A percentile compares a stretch with the other conserved stretches of the same genome.
phyloP scores from a whole-genome alignment of 1,284 basidiomycete genomes.

The Ceratobasidium sp. region DNA sequence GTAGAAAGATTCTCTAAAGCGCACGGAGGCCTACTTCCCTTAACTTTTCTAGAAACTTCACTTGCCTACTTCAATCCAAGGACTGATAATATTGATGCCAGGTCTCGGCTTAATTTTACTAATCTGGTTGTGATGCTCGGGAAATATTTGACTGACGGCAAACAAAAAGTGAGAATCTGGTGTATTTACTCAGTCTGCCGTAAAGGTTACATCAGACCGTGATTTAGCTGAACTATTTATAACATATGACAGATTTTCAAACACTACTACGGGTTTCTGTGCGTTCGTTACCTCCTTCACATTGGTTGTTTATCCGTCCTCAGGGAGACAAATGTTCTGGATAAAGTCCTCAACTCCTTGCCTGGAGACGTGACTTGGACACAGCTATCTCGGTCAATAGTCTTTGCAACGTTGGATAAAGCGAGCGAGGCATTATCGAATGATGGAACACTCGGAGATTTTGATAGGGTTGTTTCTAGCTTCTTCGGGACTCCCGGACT shows the following conservation, averaged over 20 bases:
- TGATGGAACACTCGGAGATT: not conserved
- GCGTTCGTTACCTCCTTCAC: not conserved
- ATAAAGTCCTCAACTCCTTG: not conserved
- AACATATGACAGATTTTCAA: not conserved
- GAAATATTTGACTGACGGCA: too few relatives aligned
- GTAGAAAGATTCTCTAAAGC: not conserved
- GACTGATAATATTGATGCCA: not conserved
- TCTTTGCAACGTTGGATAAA: not conserved
- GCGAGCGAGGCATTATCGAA: not conserved
- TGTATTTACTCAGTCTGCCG: not conserved
- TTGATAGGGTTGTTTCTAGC: not conserved
- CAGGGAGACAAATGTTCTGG: not conserved
- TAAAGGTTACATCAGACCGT: not conserved
- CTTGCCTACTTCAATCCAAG: not conserved
- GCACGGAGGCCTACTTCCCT: too few relatives aligned
- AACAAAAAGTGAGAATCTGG: not conserved
- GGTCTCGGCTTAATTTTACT: not conserved
- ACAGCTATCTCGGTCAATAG: not conserved
- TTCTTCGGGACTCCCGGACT: not conserved
- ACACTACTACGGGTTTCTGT: slow-evolving; percentile 16
- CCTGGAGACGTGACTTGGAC: too few relatives aligned
- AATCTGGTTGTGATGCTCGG: too few relatives aligned
- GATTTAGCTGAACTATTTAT: not conserved
- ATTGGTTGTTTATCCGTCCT: not conserved
- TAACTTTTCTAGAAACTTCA: not conserved